Evolutionary conservation across 31 red algal species (phyloP).

Genomic region (Odonthalia washingtoniensis): DNA sequence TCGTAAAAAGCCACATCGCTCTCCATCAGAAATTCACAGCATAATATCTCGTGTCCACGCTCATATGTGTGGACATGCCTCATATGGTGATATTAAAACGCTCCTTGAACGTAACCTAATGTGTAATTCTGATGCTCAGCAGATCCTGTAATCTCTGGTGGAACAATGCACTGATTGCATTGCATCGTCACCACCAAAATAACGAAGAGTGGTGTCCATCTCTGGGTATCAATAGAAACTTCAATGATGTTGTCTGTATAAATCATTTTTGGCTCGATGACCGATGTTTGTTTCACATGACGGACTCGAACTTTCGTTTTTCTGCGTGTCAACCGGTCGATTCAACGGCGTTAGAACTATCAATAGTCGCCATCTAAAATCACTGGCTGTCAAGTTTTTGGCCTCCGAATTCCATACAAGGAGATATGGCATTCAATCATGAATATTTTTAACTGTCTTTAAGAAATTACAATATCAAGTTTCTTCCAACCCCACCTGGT

Average conservation of each 20-base stretch:
- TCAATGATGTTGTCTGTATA: background rate
- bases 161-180: background rate
- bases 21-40: background rate
- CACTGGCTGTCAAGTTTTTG: too few relatives aligned
- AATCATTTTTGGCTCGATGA: too few relatives aligned
- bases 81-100: too few relatives aligned
- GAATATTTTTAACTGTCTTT: too few relatives aligned
- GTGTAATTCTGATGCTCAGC: background rate
- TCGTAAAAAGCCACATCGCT: background rate
- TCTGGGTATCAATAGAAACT: background rate
- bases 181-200: background rate
- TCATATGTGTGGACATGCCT: constrained; percentile 41
- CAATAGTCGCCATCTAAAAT: too few relatives aligned
- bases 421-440: too few relatives aligned
- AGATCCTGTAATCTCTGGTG: background rate
- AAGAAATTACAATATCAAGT: too few relatives aligned
- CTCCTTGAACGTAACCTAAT: constrained; percentile 3
- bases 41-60: constrained; percentile 23
- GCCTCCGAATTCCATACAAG: too few relatives aligned
- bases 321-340: background rate
- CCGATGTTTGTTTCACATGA: background rate
- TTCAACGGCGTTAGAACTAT: too few relatives aligned
- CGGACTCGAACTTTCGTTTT: background rate
- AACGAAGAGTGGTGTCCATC: background rate
- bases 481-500: too few relatives aligned